These are phyloP conservation scores for Phyllosticta capitalensis DNA, from an alignment of 2,329 filamentous ascomycete genomes.

Conservation along the genomic window DNA sequence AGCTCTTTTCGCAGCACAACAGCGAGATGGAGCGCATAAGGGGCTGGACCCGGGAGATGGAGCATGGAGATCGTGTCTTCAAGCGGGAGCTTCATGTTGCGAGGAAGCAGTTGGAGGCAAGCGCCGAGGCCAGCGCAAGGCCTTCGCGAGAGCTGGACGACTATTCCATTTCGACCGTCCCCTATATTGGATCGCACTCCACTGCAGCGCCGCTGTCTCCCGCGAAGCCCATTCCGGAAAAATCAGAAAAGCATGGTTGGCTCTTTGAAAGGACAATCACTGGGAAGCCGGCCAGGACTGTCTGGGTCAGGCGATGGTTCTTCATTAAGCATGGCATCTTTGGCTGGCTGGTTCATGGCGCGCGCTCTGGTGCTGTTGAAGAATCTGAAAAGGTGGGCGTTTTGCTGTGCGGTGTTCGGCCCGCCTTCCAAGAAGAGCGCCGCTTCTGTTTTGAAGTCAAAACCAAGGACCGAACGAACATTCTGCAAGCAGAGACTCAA, in stretches of 20 bases:
- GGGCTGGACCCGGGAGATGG: conserved; percentile 92
- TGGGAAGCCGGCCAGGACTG: conserved; percentile 81
- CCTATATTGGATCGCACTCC: conserved; percentile 62
- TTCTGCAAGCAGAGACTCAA: conserved; percentile 90
- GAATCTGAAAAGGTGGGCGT: conserved; percentile 96
- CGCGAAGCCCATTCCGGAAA: conserved; percentile 43
- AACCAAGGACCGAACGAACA: conserved; percentile 83
- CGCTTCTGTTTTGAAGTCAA: conserved; percentile 98
- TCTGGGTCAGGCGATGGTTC: conserved; percentile 88
- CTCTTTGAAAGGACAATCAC: conserved; percentile 71
- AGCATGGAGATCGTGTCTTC: conserved; percentile 75
- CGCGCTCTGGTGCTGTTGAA: conserved; percentile 72
- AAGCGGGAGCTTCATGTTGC: conserved; percentile 70
- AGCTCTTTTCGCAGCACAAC: conserved; percentile 55
- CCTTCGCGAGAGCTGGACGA: conserved; percentile 90
- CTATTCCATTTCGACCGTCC: conserved; percentile 82
- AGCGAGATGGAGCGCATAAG: conserved; percentile 83
- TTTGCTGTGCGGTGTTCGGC: conserved; percentile 82
- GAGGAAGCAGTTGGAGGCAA: conserved; percentile 72
- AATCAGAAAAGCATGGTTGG: conserved; percentile 86
- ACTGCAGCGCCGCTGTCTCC: conserved; percentile 32
- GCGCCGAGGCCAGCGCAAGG: conserved; percentile 57
- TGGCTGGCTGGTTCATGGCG: conserved; percentile 79
- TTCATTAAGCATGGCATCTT: conserved; percentile 95
- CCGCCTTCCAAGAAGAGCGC: conserved; percentile 83